Percentiles rank a stretch among this genome's conserved stretches.
phyloP scores from a whole-genome alignment of 164 flowering plant genomes.

The Vitis amurensis region DNA sequence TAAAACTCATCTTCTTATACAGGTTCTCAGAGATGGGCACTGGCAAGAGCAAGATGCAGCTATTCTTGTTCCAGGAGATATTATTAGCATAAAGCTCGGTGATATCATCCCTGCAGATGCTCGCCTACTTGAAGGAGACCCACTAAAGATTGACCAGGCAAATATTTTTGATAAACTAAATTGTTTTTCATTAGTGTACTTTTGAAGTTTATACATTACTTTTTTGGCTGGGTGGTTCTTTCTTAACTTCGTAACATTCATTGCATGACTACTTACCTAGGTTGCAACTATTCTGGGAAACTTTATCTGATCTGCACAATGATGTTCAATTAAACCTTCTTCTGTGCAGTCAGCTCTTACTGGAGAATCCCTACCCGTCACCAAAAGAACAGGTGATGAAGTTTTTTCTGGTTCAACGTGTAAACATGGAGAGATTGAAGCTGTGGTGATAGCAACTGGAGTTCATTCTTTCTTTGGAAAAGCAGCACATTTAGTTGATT shows the following conservation, averaged over 20 bases:
- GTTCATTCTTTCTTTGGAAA: conserved; percentile 75
- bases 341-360: conserved; percentile 78
- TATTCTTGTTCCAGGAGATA: conserved; percentile 83
- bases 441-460: conserved; percentile 84
- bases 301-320: background rate
- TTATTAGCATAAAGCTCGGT: conserved; percentile 82
- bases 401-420: conserved; percentile 83
- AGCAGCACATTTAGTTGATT: conserved; percentile 78
- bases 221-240: background rate
- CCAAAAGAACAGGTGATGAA: conserved; percentile 76
- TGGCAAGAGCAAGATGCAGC: conserved; percentile 87
- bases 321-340: conserved; percentile 5
- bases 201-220: background rate
- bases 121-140: conserved; percentile 80
- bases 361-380: conserved; percentile 84
- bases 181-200: background rate
- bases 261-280: background rate
- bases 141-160: conserved; percentile 82
- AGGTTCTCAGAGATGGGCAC: conserved; percentile 81
- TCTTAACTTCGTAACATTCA: background rate
- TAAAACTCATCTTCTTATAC: conserved; percentile 12
- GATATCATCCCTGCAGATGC: conserved; percentile 93
- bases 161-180: conserved; percentile 15
- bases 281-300: background rate
- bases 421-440: conserved; percentile 83